phyloP scores from a whole-genome alignment of 1,284 basidiomycete species.

The Naganishia cerealis region DNA sequence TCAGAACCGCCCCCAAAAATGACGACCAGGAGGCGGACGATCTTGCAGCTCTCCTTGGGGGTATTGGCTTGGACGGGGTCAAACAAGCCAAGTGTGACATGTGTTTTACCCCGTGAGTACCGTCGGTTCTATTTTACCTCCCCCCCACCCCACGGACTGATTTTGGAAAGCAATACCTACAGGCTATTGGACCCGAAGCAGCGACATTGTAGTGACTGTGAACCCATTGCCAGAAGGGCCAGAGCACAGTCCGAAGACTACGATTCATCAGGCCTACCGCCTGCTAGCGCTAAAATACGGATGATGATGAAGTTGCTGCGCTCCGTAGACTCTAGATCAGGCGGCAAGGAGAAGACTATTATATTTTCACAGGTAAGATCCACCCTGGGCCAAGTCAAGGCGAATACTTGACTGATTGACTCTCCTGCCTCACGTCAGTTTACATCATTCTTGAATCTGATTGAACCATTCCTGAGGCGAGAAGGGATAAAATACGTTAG shows the following conservation, averaged over 20 bases:
- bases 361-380: conserved; percentile 56
- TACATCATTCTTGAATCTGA: conserved; percentile 81
- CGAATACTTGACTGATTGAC: not conserved
- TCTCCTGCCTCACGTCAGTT: conserved; percentile 82
- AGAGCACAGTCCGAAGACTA: conserved; percentile 27
- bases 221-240: conserved; percentile 36
- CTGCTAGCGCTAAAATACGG: conserved; percentile 81
- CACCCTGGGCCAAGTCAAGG: not conserved
- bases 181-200: conserved; percentile 38
- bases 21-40: conserved; percentile 67
- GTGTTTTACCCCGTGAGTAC: conserved; percentile 67
- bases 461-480: conserved; percentile 75
- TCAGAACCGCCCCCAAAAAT: conserved; percentile 59
- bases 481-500: conserved; percentile 72
- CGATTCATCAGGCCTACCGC: conserved; percentile 55
- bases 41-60: conserved; percentile 71
- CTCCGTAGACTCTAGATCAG: conserved; percentile 65
- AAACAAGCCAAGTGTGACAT: conserved; percentile 61
- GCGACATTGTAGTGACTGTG: conserved; percentile 64
- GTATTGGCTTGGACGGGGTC: conserved; percentile 62
- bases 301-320: conserved; percentile 74
- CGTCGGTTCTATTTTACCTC: too few species aligned
- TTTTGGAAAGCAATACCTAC: conserved; percentile 24
- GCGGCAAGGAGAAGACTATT: conserved; percentile 79
- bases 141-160: not conserved